These are phyloP conservation scores for Xylaria venustula DNA, from an alignment of 495 filamentous ascomycete genomes.

Conservation along the genomic window DNA sequence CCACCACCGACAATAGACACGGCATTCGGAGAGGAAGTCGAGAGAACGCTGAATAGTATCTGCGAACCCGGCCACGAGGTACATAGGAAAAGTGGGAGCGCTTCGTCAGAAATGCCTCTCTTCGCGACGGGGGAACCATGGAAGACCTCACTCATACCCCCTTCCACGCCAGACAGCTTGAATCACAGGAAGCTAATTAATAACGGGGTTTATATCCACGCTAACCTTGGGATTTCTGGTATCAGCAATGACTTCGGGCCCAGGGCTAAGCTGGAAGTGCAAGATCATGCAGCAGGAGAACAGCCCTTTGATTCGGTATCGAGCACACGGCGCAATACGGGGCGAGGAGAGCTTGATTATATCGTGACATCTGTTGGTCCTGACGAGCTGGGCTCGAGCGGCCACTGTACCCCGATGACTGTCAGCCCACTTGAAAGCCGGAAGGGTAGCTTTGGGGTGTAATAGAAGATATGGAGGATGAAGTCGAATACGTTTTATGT, in stretches of 20 bases:
- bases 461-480: neutral
- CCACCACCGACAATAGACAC: conserved; percentile 23
- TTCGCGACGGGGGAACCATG: neutral
- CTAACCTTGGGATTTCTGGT: neutral
- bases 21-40: conserved; percentile 10
- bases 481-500: neutral
- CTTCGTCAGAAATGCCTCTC: neutral
- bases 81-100: neutral
- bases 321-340: no score
- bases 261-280: conserved; percentile 16
- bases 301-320: no score
- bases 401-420: neutral
- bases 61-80: neutral
- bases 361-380: conserved; percentile 21
- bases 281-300: no score
- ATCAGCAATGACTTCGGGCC: neutral
- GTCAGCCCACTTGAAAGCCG: conserved; percentile 18
- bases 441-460: neutral
- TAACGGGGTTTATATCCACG: neutral
- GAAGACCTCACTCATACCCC: neutral
- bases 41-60: neutral
- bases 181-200: neutral
- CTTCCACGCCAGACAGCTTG: neutral
- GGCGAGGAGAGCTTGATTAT: neutral
- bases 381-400: neutral